A percentile compares a stretch with the other conserved stretches of the same genome.
Evolutionary conservation across 1,139 yeast species (phyloP).

Genomic region (Blastobotrys ciferrii): DNA sequence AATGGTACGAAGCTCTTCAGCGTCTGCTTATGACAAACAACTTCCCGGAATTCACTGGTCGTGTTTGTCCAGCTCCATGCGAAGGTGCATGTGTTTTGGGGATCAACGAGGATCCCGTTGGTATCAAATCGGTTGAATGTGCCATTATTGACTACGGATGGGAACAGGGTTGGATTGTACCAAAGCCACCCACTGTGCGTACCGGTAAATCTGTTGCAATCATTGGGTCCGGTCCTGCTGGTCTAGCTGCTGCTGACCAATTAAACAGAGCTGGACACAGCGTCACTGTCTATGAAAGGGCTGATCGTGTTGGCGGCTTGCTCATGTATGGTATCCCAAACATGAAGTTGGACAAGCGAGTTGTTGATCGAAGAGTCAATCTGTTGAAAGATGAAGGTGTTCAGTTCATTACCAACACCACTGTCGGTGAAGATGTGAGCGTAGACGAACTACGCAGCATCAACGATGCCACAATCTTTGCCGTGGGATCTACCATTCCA

Average conservation of each 20-base stretch:
- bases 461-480: conserved; percentile 82
- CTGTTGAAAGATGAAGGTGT: conserved; percentile 89
- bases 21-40: conserved; percentile 93
- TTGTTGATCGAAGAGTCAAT: conserved; percentile 91
- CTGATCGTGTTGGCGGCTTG: conserved; percentile 95
- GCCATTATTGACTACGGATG: conserved; percentile 95
- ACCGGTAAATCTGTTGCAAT: conserved; percentile 85
- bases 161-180: conserved; percentile 94
- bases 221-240: conserved; percentile 97
- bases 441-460: conserved; percentile 62
- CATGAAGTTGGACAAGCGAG: conserved; percentile 93
- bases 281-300: conserved; percentile 89
- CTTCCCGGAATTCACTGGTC: conserved; percentile 97
- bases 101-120: conserved; percentile 91
- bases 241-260: conserved; percentile 95
- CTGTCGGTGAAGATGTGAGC: conserved; percentile 75
- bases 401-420: conserved; percentile 68
- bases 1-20: conserved; percentile 93
- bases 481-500: conserved; percentile 97
- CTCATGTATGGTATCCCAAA: conserved; percentile 99
- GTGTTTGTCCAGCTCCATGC: conserved; percentile 99
- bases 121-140: conserved; percentile 93
- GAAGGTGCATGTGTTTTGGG: conserved; percentile 98
- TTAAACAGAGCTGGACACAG: conserved; percentile 92
- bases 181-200: conserved; percentile 72